phyloP scores from a whole-genome alignment of 73 alveolate species.

The Durusdinium trenchii region DNA sequence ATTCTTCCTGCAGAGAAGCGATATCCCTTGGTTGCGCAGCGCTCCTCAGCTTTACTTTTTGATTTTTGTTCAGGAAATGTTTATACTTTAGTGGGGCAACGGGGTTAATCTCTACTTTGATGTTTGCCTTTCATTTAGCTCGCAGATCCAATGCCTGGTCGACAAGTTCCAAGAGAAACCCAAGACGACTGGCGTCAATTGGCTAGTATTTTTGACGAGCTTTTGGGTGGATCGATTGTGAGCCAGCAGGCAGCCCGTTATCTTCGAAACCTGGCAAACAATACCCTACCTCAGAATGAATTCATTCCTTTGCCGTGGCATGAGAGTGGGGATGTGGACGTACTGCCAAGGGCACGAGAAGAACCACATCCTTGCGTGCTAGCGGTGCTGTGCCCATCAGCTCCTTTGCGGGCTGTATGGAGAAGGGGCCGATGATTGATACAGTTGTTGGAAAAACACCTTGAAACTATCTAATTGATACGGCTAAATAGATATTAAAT shows the following conservation, averaged over 20 bases:
- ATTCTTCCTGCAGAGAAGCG: not conserved
- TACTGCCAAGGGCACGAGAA: not conserved
- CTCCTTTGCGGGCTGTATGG: slow-evolving; percentile 12
- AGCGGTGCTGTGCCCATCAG: not conserved
- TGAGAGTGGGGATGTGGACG: not conserved
- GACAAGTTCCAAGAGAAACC: not conserved
- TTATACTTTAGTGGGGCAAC: not conserved
- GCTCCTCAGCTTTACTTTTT: not conserved
- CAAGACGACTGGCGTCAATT: not conserved
- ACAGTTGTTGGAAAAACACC: not conserved
- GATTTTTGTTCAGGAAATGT: not conserved
- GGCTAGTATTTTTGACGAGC: not conserved
- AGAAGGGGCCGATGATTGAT: not conserved
- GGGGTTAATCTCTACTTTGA: not conserved
- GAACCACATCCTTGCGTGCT: slow-evolving; percentile 2
- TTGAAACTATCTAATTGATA: not conserved
- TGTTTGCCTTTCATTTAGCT: too few relatives aligned
- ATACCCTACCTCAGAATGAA: not conserved
- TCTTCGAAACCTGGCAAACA: not conserved
- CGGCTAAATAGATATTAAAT: too few relatives aligned
- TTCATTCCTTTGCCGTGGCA: not conserved
- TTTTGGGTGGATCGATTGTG: not conserved
- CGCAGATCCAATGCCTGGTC: not conserved
- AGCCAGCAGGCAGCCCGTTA: not conserved
- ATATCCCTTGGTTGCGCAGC: not conserved